Evolutionary conservation across 2,329 filamentous ascomycete genomes (phyloP).

Genomic region (Pestalotiopsis sp.): DNA sequence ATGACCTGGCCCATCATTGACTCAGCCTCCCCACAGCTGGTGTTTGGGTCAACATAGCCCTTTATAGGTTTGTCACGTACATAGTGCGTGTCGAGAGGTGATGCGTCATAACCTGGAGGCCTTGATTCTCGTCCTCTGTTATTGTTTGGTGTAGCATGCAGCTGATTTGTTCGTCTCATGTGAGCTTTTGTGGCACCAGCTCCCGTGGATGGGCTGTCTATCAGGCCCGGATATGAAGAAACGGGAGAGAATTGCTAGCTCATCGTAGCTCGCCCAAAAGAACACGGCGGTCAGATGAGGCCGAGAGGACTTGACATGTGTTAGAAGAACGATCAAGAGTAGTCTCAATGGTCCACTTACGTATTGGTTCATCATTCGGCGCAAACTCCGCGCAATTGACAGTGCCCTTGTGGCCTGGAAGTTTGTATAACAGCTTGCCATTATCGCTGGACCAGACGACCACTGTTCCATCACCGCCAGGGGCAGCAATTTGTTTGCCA

Average conservation of each 20-base stretch:
- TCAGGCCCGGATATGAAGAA: not conserved
- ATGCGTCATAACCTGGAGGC: too few relatives aligned
- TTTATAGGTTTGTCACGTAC: too few relatives aligned
- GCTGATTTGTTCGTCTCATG: too few relatives aligned
- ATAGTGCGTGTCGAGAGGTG: too few relatives aligned
- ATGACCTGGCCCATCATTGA: too few relatives aligned
- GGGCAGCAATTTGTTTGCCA: constrained; percentile 85
- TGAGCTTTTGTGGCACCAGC: not conserved
- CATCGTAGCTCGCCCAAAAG: constrained; percentile 80
- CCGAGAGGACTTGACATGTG: constrained; percentile 72
- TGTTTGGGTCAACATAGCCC: too few relatives aligned
- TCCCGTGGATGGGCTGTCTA: not conserved
- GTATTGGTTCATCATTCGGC: constrained; percentile 80
- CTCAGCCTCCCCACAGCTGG: too few relatives aligned
- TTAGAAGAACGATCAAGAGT: not conserved
- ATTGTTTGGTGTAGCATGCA: too few relatives aligned
- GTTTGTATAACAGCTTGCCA: constrained; percentile 91
- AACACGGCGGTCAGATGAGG: constrained; percentile 85
- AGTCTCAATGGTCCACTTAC: constrained; percentile 59
- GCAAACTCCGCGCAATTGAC: constrained; percentile 95
- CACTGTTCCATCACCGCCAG: constrained; percentile 87
- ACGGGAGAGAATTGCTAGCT: constrained; percentile 23
- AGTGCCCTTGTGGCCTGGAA: constrained; percentile 92
- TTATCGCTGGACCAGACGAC: constrained; percentile 87
- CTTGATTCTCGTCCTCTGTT: too few relatives aligned